Base-by-base conservation (phyloP, 257 asterid species). In the Nicotiana benthamiana region DNA sequence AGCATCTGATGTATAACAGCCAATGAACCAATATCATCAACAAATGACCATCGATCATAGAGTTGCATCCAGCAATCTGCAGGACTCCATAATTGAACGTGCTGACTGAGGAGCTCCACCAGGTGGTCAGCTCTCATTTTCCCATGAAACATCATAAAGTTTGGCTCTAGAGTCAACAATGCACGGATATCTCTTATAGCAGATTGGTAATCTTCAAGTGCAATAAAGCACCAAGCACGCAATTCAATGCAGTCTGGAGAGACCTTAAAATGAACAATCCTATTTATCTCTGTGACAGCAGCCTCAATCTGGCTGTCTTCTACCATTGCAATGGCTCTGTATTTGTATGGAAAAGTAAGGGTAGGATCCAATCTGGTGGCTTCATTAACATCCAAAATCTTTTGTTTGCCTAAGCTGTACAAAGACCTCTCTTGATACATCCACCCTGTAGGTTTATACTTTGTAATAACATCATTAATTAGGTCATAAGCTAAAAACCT, bases 61-160 rank as follows among this genome's bases (percentile, higher is more conserved):
- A 88, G 80, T 79, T 88, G 91, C 88, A 88, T 81, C 91, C 91
- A 88, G 83, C 91, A 86, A 86, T 88, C 91, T 66, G 91, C 91
- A 30, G 91, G 77, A 79, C 90, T 86, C 91, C 91, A 88, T 26
- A 77, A 83, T 26, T 83, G 84, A 34, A 86, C 85, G 18, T 80
- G 81, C 57, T 63, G 85, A 79, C 79, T 79, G 57, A 88, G 86
- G 57, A 86, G 83, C 81, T 88, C 91, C 7, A 86, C 78, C 82
- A 88, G 81, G 83, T 85, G 87, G 77, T 87, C 89, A 32, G 86
- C 88, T 83, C 89, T 88, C 89, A 86, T 80, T 76, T 65, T 88
- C 30, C 90, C 90, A 53, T 54, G 75, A 83, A 88, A 88, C 88
- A 88, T 82, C 87, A 86, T 68, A 78, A 83, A 85, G 81, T 86